These are phyloP conservation scores for Saussurea involucrata DNA, from an alignment of 129 eudicot genomes.

Conservation along the genomic window DNA sequence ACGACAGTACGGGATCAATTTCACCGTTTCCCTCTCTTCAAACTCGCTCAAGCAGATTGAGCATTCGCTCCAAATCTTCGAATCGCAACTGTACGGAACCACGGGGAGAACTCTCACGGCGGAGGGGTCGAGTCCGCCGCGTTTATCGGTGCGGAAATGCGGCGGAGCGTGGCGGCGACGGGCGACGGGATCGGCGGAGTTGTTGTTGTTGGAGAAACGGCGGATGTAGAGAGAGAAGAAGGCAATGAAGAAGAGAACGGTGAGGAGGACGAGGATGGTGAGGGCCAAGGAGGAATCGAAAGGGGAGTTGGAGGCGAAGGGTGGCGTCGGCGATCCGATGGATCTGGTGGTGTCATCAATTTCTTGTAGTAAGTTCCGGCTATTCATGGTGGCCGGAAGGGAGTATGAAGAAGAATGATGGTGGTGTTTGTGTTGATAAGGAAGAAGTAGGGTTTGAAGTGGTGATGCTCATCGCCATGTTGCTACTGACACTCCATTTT, in stretches of 20 bases:
- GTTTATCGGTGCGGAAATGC: neutral
- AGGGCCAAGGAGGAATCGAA: conserved; percentile 68
- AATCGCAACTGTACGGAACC: conserved; percentile 30
- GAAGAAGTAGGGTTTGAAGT: neutral
- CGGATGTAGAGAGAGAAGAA: conserved; percentile 71
- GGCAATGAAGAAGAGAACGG: conserved; percentile 65
- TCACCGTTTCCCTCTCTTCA: conserved; percentile 56
- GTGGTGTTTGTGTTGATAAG: neutral
- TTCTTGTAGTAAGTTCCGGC: conserved; percentile 34
- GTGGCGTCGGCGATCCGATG: conserved; percentile 10
- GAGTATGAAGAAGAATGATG: neutral
- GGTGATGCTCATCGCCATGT: neutral
- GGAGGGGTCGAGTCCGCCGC: conserved; percentile 32
- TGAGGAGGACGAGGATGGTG: conserved; percentile 54
- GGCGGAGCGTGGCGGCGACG: conserved; percentile 1
- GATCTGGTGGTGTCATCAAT: conserved; percentile 1
- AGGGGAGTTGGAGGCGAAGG: conserved; percentile 25
- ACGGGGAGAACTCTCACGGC: conserved; percentile 38
- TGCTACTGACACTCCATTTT: conserved; percentile 10
- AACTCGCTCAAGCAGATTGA: conserved; percentile 65
- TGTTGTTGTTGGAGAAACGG: conserved; percentile 37
- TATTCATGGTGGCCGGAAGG: conserved; percentile 10
- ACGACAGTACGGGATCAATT: conserved; percentile 56
- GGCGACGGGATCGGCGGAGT: conserved; percentile 15
- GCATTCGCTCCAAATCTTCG: conserved; percentile 45